Base-by-base conservation (phyloP, 202 grass and related monocot species). In the Elaeis oleifera region DNA sequence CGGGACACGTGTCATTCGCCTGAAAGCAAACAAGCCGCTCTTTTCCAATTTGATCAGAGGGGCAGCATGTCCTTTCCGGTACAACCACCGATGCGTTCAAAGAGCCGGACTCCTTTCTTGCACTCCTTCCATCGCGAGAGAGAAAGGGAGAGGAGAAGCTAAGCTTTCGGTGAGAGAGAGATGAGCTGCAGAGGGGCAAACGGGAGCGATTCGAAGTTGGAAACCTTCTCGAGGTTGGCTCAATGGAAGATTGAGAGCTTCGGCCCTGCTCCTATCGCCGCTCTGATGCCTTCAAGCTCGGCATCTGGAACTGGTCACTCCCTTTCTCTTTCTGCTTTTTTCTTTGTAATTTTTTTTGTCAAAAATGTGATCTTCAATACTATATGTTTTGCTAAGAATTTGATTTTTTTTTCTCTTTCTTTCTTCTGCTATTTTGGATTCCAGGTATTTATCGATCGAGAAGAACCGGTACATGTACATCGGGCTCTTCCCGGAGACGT, bases 171-270 rank as follows among this genome's bases (percentile, higher is more conserved):
- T 36, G 6, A 4, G 17, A 20, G 65, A 58, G 31, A 48, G 53
- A 74, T 66, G 75, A 76, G 53, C 65, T 48, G 48, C 23, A 64
- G 61, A 67, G 64, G 21, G 49, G 51, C 11, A 25, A 74, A 59
- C 49, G 66, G 71, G 49, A 25, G 67, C 55, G 92, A 97, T 50
- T 83, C 87, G 16, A 81, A 71, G 60, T 82, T 97, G 74, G 92
- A 97, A 64, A 92, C 84, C 56, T 89, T 97, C 74, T 84, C 88
- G 56, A 76, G 82, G 29, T 65, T 97, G 58, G 92, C 84, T 23
- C 92, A 97, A 70, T 92, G 92, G 92, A 74, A 84, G 68, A 78
- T 97, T 57, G 92, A 97, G 21, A 84, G 64, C 79, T 86, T 92
- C 54, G 92, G 92, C 1, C 82, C 52, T 86, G 80, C 73, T 89